phyloP scores from a whole-genome alignment of 805 yeast species.

The Ogataea methanolica region DNA sequence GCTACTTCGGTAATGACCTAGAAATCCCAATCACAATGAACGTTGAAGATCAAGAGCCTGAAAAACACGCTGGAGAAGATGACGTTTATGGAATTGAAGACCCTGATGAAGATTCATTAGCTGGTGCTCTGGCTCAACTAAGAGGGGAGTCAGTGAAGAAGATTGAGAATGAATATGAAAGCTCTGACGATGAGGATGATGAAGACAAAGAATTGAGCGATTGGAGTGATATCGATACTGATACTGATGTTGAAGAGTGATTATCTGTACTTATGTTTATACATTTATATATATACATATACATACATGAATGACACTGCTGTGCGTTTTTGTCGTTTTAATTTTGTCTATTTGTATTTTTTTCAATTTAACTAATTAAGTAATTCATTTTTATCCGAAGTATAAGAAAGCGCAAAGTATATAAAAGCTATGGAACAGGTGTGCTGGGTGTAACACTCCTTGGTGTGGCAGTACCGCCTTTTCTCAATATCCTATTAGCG shows the following conservation, averaged over 20 bases:
- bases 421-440: background rate
- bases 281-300: too few relatives aligned
- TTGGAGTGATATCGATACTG: constrained; percentile 56
- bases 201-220: constrained; percentile 22
- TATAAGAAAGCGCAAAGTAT: too few relatives aligned
- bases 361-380: too few relatives aligned
- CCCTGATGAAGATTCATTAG: constrained; percentile 70
- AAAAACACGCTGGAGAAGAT: constrained; percentile 25
- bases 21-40: constrained; percentile 66
- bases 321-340: background rate
- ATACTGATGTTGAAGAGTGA: constrained; percentile 54
- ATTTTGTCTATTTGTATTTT: too few relatives aligned
- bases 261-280: too few relatives aligned
- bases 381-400: too few relatives aligned
- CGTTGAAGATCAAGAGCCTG: constrained; percentile 59
- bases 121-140: constrained; percentile 68
- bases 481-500: constrained; percentile 59
- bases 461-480: constrained; percentile 11
- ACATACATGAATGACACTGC: too few relatives aligned
- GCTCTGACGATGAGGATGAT: constrained; percentile 26
- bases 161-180: constrained; percentile 35
- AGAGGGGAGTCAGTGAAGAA: constrained; percentile 57
- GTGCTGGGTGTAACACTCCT: constrained; percentile 6
- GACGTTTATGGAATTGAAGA: constrained; percentile 59
- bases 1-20: constrained; percentile 79